Evolutionary conservation across 257 asterid species (phyloP).

Genomic region (Lycium ferocissimum): DNA sequence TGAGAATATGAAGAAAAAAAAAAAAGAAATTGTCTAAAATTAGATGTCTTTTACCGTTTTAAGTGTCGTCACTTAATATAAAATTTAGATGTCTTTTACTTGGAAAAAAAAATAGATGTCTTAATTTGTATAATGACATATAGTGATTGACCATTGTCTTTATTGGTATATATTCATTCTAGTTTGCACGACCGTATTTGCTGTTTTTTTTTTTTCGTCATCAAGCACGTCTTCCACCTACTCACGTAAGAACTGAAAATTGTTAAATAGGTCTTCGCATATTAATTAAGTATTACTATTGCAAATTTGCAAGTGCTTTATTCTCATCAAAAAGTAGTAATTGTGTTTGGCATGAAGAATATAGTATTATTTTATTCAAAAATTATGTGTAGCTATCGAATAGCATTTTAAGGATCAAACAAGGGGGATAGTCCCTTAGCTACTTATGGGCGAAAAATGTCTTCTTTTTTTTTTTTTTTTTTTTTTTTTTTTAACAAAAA

Average conservation of each 20-base stretch:
- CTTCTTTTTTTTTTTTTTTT: background rate
- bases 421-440: no score
- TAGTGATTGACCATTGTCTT: background rate
- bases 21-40: background rate
- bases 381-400: no score
- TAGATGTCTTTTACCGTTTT: background rate
- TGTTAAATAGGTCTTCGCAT: background rate
- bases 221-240: background rate
- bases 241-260: background rate
- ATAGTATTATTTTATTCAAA: no score
- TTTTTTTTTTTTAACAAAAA: background rate
- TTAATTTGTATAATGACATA: background rate
- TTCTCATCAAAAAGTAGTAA: background rate
- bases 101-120: background rate
- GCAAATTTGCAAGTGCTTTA: background rate
- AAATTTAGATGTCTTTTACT: background rate
- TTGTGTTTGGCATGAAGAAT: background rate
- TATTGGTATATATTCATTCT: background rate
- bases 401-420: no score
- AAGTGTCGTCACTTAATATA: conserved; percentile 1
- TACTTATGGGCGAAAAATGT: background rate
- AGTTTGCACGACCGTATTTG: background rate
- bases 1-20: background rate
- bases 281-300: background rate
- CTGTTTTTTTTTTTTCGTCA: background rate